phyloP scores from a whole-genome alignment of 345 rosid species.

The Trapa incisa region DNA sequence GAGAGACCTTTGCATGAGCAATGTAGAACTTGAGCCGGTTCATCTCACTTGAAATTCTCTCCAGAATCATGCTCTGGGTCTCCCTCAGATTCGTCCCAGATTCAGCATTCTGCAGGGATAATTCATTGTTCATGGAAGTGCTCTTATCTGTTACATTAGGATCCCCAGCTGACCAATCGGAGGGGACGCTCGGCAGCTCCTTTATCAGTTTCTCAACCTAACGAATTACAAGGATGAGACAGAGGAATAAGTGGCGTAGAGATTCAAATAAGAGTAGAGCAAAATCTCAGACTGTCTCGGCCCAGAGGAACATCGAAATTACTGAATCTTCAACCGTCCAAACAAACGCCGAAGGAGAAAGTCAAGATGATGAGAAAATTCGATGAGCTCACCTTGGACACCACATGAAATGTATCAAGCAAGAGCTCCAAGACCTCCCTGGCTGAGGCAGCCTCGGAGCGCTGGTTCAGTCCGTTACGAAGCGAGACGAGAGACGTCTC shows the following conservation, averaged over 20 bases:
- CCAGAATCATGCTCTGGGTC: slow-evolving; percentile 94
- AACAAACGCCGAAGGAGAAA: not conserved
- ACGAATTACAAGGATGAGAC: not conserved
- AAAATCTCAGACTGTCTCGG: not conserved
- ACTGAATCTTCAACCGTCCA: not conserved
- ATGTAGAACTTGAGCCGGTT: slow-evolving; percentile 85
- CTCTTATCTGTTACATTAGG: slow-evolving; percentile 27
- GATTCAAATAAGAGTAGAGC: not conserved
- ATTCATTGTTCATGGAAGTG: slow-evolving; percentile 26
- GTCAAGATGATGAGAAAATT: not conserved
- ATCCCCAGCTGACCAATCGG: slow-evolving; percentile 76
- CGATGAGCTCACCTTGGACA: slow-evolving; percentile 51
- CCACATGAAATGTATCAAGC: slow-evolving; percentile 90
- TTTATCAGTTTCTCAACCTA: slow-evolving; percentile 95
- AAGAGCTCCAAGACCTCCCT: slow-evolving; percentile 78
- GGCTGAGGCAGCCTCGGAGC: slow-evolving; percentile 86
- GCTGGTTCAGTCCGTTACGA: slow-evolving; percentile 69
- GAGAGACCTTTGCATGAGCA: slow-evolving; percentile 86
- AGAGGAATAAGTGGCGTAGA: not conserved
- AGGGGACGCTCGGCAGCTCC: slow-evolving; percentile 71
- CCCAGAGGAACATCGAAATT: not conserved
- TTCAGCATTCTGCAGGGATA: slow-evolving; percentile 33
- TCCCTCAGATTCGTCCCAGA: slow-evolving; percentile 75
- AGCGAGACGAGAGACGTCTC: slow-evolving; percentile 57
- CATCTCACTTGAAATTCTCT: slow-evolving; percentile 97